Percentiles rank a stretch among this genome's conserved stretches.
phyloP scores from a whole-genome alignment of 1,139 yeast species.

The Geotrichum fermentans region DNA sequence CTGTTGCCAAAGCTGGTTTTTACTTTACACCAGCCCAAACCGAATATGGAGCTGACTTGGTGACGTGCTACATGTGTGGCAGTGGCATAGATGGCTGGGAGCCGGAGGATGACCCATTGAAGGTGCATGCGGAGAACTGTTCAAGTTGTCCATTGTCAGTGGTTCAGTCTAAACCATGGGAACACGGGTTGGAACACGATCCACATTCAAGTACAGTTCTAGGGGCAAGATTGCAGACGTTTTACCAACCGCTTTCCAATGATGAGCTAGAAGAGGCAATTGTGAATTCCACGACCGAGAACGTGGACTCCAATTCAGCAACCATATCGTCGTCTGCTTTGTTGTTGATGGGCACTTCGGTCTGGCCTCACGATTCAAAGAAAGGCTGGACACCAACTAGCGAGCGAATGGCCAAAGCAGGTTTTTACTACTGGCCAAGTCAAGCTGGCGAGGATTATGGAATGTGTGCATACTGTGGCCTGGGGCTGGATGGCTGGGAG shows the following conservation, averaged over 20 bases:
- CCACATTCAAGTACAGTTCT: constrained; percentile 41
- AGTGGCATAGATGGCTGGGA: constrained; percentile 40
- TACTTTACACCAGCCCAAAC: constrained; percentile 48
- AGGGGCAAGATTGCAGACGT: constrained; percentile 49
- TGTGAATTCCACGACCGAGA: neutral
- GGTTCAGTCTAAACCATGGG: constrained; percentile 29
- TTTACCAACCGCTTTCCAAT: constrained; percentile 34
- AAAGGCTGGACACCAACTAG: constrained; percentile 44
- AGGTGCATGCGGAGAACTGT: constrained; percentile 46
- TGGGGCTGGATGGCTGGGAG: constrained; percentile 70
- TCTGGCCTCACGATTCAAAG: constrained; percentile 53
- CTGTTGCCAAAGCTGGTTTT: constrained; percentile 64
- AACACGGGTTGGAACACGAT: constrained; percentile 29
- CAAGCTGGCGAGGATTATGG: constrained; percentile 55
- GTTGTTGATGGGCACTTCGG: constrained; percentile 18
- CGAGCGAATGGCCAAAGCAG: constrained; percentile 53
- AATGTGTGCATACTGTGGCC: constrained; percentile 65
- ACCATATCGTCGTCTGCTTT: neutral
- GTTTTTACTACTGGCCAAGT: constrained; percentile 68
- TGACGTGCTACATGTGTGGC: constrained; percentile 61
- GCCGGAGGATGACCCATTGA: constrained; percentile 36
- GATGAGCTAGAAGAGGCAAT: constrained; percentile 14
- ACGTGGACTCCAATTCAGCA: neutral
- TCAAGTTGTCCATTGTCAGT: constrained; percentile 47
- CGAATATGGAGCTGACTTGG: constrained; percentile 42